Evolutionary conservation across 257 asterid species (phyloP), one percentile per base, ranked within the genome.

Genomic region (Jacaranda mimosifolia): DNA sequence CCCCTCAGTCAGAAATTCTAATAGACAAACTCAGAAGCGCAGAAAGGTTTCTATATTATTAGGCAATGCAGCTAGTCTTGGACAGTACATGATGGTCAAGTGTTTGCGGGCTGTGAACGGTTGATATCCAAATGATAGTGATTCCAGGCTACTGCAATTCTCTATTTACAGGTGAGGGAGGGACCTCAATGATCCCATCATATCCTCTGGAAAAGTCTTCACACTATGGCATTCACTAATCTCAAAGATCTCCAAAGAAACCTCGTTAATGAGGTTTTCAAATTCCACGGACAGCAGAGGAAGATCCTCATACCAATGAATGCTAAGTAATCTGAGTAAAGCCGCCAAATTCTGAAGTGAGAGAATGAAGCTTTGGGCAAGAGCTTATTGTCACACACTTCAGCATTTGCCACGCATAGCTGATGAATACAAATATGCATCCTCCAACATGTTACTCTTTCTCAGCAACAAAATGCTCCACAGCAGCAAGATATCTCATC

Each of bases 131-230:
- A 56, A 56, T 6, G 82, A 78, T 26, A 78, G 18, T 10, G 72
- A 60, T 6, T 56, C 32, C 58, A 66, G 40, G 43, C 45, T 40
- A 9, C 59, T 72, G 72, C 85, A 81, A 19, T 81, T 81, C 39
- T 81, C 85, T 9, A 81, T 18, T 19, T 76, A 55, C 62, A 81
- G 46, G 32, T 39, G 49, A 19, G 64, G 78, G 5, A 81, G 85
- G 21, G 82, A 77, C 14, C 53, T 64, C 57, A 81, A 43, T 26
- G 68, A 53, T 42, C 71, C 77, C 10, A 68, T 69, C 13, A 36
- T 43, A 11, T 62, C 56, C 48, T 68, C 79, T 46, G 83, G 79
- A 38, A 77, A 75, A 12, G 60, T 18, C n/a, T 39, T 40, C 60
- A 83, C 14, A 7, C 53, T 63, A 35, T 70, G 79, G 66, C 83